Evolutionary conservation across 805 yeast genomes (phyloP).

Genomic region (Spathaspora hagerdaliae): DNA sequence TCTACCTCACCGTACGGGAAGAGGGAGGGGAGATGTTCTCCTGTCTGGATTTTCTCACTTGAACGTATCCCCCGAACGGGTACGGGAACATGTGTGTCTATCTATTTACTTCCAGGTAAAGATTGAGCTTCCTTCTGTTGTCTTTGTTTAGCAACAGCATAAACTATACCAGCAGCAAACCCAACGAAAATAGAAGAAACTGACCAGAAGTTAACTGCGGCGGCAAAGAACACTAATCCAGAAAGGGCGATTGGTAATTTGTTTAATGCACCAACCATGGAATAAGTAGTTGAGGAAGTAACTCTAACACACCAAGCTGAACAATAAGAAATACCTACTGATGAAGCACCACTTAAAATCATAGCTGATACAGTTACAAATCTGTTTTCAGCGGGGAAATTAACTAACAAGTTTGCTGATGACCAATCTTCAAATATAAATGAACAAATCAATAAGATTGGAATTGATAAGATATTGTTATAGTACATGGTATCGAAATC

Average conservation of each 20-base stretch:
- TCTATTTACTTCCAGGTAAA: slow-evolving; percentile 21
- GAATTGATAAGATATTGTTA: slow-evolving; percentile 91
- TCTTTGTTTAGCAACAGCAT: slow-evolving; percentile 92
- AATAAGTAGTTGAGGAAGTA: slow-evolving; percentile 95
- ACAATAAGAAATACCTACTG: slow-evolving; percentile 97
- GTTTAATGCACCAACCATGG: slow-evolving; percentile 99
- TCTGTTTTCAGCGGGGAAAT: slow-evolving; percentile 76
- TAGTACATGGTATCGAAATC: slow-evolving; percentile 98
- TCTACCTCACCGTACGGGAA: too few relatives aligned
- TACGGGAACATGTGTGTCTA: too few relatives aligned
- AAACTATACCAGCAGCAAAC: slow-evolving; percentile 91
- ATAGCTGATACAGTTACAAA: slow-evolving; percentile 70
- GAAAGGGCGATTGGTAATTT: slow-evolving; percentile 95
- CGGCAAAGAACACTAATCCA: slow-evolving; percentile 92
- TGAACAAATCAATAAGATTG: slow-evolving; percentile 75
- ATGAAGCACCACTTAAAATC: slow-evolving; percentile 89
- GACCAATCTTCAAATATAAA: slow-evolving; percentile 92
- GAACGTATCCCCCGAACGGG: too few relatives aligned
- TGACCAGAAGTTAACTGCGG: slow-evolving; percentile 90
- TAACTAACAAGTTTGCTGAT: slow-evolving; percentile 61
- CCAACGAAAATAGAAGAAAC: slow-evolving; percentile 90
- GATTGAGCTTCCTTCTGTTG: slow-evolving; percentile 52
- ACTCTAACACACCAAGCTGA: slow-evolving; percentile 99
- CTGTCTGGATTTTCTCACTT: too few relatives aligned
- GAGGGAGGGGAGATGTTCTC: too few relatives aligned